phyloP scores from a whole-genome alignment of 2,329 filamentous ascomycete species.

The Aspergillus floridensis region DNA sequence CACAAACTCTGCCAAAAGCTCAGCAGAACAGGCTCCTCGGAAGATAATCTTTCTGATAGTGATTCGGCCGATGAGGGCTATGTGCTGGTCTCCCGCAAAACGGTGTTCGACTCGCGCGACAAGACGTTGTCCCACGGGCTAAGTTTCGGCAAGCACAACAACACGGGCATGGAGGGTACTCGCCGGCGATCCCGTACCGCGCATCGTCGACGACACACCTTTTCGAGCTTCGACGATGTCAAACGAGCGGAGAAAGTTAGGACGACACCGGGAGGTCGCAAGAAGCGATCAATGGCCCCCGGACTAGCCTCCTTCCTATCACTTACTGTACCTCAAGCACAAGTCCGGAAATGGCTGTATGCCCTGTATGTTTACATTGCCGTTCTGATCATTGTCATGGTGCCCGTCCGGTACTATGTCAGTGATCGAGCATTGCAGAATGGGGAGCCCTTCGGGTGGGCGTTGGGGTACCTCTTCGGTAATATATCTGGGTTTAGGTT shows the following conservation, averaged over 20 bases:
- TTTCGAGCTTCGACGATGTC: constrained; percentile 47
- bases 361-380: constrained; percentile 72
- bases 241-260: constrained; percentile 28
- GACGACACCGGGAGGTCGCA: constrained; percentile 62
- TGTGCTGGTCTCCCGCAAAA: constrained; percentile 36
- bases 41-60: constrained; percentile 39
- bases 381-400: constrained; percentile 64
- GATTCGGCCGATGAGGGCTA: constrained; percentile 29
- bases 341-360: constrained; percentile 76
- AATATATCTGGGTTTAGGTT: constrained; percentile 70
- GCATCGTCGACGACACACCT: constrained; percentile 48
- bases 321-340: constrained; percentile 75
- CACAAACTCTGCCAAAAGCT: constrained; percentile 50
- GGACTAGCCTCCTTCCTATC: constrained; percentile 72
- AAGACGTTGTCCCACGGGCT: constrained; percentile 16
- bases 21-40: constrained; percentile 39
- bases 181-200: constrained; percentile 12
- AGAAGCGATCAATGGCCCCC: constrained; percentile 63
- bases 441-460: constrained; percentile 88
- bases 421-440: constrained; percentile 63
- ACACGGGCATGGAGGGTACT: constrained; percentile 19
- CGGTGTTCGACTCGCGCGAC: constrained; percentile 20
- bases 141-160: constrained; percentile 24
- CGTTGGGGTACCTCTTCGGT: constrained; percentile 82
- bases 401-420: constrained; percentile 70